Evolutionary conservation across 2,329 filamentous ascomycete species (phyloP), one percentile per base, ranked within the genome.

Genomic region (Dothideomycetes sp.): DNA sequence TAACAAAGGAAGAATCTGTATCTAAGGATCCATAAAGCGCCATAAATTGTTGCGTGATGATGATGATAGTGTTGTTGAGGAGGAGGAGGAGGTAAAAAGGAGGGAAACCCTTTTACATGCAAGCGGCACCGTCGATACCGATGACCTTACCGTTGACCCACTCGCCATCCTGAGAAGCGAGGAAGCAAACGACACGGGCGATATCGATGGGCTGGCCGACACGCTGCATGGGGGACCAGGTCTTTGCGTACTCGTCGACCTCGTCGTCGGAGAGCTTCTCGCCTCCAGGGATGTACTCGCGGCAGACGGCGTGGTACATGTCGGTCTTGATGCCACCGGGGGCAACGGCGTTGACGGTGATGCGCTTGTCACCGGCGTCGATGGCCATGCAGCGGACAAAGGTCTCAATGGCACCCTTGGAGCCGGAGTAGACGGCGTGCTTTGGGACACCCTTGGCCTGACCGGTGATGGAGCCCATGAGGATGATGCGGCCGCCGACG

Each of bases 121-220:
- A 62, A 31, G 59, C 59, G 39, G 58, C 59, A 41, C 59, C 59
- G 45, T 62, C 60, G 43, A 68, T 67, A 47, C 67, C 68, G 48
- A 71, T 67, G 54, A 71, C 64, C 63, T 71, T 71, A 55, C 68
- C 68, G 55, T 71, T 71, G 45, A 71, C 63, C 70, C 56, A 70
- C 54, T 80, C 65, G 57, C 74, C 58, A 60, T 78, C 61, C 64
- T 79, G 62, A 57, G 72, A 60, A 51, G 76, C 57, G 59, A 79
- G 51, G 68, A 74, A 65, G 63, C 71, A 75, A 43, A 79, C 76
- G 13, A 79, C 75, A 46, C 76, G 73, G 47, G 78, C 78, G 57
- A 82, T 75, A 56, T 82, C 78, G 54, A 79, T 73, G 43, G 78
- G 78, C 48, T 80, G 74, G 49, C 78, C 78, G 45, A 80, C 77